Base-by-base conservation (phyloP, 2,329 filamentous ascomycete genomes). In the Aspergillus texensis region DNA sequence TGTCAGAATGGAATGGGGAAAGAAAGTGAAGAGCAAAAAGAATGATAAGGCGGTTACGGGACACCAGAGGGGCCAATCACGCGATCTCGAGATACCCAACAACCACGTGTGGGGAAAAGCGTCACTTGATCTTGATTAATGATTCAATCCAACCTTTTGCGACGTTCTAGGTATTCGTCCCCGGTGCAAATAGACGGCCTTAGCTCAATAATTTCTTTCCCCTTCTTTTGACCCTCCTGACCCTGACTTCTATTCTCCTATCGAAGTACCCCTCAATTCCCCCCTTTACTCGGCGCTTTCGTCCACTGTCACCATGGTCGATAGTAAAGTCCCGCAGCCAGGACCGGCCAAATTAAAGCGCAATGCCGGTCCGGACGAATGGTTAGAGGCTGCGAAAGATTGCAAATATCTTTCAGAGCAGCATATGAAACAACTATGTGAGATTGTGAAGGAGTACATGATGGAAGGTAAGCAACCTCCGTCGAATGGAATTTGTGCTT, bases 401-500 rank as follows among this genome's bases (percentile, higher is more conserved):
- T 98, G 95, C 82, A 95, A 96, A 79, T 97, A 98, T 78, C 86
- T 99, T 58, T 95, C 95, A 57, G 95, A 99, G 81, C 83, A 90
- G 66, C 93, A 96, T 74, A 99, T 99, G 95, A 99, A 99, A 85
- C 92, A 96, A 79, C 86, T 99, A 56, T 99, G 95, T 79, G 95
- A 99, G 83, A 96, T 96, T 77, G 95, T 98, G 65, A 99, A 99
- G 83, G 95, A 98, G 81, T 96, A 93, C 69, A 86, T 99, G 73
- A 99, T 99, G 95, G 95, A 99, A 85, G 93, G 93, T 95, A 77
- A 74, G 68, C 43, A 48, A 11, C 43, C 4, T 19, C 24, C 24
- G 16, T 32, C 14, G 9, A n/a, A 45, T 28, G 9, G n/a, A 26
- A 26, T 36, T 19, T 14, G 28, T 30, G n/a, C 32, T 9, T 26